These are phyloP conservation scores for Phytophthora boehmeriae DNA, from an alignment of 352 stramenopile genomes.

Conservation along the genomic window DNA sequence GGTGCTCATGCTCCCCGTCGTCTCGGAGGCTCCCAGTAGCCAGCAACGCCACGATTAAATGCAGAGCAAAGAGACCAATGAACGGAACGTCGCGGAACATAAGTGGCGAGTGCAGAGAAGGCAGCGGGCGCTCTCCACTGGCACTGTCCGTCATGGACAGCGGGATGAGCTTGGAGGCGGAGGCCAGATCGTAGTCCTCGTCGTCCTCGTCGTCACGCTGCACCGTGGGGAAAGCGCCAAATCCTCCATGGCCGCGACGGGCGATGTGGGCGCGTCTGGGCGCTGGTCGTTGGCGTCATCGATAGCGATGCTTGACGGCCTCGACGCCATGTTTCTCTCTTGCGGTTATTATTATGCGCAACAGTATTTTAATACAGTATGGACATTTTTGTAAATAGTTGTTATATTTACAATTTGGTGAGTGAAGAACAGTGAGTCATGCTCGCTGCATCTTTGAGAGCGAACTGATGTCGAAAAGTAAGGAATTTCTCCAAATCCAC, in stretches of 20 bases:
- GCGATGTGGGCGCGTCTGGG: slow-evolving; percentile 22
- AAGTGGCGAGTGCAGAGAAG: slow-evolving; percentile 62
- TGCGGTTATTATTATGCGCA: slow-evolving; percentile 17
- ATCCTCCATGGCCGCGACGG: slow-evolving; percentile 55
- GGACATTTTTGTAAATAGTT: no score
- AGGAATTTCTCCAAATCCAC: no score
- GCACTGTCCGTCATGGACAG: slow-evolving; percentile 73
- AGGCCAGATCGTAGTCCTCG: slow-evolving; percentile 34
- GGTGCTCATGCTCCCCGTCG: slow-evolving; percentile 29
- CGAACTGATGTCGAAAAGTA: no score
- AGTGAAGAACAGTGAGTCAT: no score
- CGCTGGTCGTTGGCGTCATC: slow-evolving; percentile 39
- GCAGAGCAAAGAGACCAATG: slow-evolving; percentile 50
- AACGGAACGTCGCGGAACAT: slow-evolving; percentile 70
- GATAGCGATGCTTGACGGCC: slow-evolving; percentile 46
- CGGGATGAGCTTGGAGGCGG: slow-evolving; percentile 60
- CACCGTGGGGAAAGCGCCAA: slow-evolving; percentile 52
- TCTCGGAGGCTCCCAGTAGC: slow-evolving; percentile 48
- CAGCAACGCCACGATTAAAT: slow-evolving; percentile 58
- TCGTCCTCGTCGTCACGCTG: slow-evolving; percentile 27
- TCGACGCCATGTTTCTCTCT: slow-evolving; percentile 27
- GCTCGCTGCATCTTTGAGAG: no score
- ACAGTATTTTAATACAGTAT: no score
- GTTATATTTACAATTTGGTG: no score
- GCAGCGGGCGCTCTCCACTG: slow-evolving; percentile 58